Base-by-base conservation (phyloP, 2,329 filamentous ascomycete species). In the Phyllosticta capitalensis region DNA sequence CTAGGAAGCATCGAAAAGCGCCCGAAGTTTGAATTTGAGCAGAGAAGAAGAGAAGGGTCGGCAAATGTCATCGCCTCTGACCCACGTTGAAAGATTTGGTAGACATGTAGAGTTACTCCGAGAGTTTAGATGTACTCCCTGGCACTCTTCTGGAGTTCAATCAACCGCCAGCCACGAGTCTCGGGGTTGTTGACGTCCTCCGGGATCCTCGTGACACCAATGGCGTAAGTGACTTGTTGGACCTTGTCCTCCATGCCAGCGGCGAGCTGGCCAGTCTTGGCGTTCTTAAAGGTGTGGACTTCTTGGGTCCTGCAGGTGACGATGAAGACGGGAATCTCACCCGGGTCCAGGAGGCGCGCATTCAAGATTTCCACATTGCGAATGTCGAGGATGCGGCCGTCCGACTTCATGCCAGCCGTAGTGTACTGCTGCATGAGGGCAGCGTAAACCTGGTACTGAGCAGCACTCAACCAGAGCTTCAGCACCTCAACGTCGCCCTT, bases 161-260 rank as follows among this genome's bases (percentile, higher is more conserved):
- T 97, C 74, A 99, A 79, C 69, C 92, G 87, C 94, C 94, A 99
- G 30, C 94, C 94, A 70, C 92, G 83, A 10, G 94, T 99, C 78
- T 99, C 94, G 1, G 91, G 89, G 74, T 99, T 97, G 79, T 87
- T 92, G 66, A 97, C 92, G 67, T 99, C 94, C 71, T 99, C 94
- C 1, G 94, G 87, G 62, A 95, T 85, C 65, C 94, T 82, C 3
- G 94, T 99, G 62, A 99, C 88, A 67, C 94, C 94, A 66, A 99
- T 97, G 64, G 92, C 94, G 70, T 99, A 99, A 1, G 94, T 97
- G 65, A 99, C 94, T 66, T 96, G 86, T 76, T 99, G 94, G 22
- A 99, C 94, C 77, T 92, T 95, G 76, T 99, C 94, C 75, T 99
- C 94, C 91, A 96, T 97, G 51, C 94, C 94, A 12, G 92, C 92